Percentiles rank a stretch among this genome's conserved stretches.
Evolutionary conservation across 1,284 basidiomycete species (phyloP).

Genomic region (Earliella scabrosa): DNA sequence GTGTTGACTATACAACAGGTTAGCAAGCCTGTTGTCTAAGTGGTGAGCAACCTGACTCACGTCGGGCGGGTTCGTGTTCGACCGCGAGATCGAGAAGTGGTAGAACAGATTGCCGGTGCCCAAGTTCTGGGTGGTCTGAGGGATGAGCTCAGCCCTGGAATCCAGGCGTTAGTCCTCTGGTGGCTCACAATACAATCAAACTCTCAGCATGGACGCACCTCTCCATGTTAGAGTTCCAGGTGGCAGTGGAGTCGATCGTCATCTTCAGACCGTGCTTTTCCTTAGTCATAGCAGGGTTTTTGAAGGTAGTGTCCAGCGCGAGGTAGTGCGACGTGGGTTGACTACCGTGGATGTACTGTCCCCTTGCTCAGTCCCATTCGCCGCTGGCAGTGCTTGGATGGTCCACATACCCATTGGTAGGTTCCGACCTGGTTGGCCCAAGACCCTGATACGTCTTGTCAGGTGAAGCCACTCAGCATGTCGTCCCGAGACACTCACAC

Average conservation of each 20-base stretch:
- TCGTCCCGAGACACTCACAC: too few relatives aligned
- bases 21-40: not conserved
- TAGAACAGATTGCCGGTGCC: slow-evolving; percentile 66
- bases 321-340: slow-evolving; percentile 59
- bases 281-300: slow-evolving; percentile 61
- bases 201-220: slow-evolving; percentile 20
- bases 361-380: not conserved
- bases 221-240: slow-evolving; percentile 55
- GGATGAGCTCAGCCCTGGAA: slow-evolving; percentile 57
- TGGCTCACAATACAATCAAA: too few relatives aligned
- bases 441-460: slow-evolving; percentile 45
- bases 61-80: slow-evolving; percentile 54
- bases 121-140: slow-evolving; percentile 60
- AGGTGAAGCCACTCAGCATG: too few relatives aligned
- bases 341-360: slow-evolving; percentile 66
- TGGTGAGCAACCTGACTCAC: slow-evolving; percentile 36
- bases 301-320: slow-evolving; percentile 53
- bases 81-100: slow-evolving; percentile 62
- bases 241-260: slow-evolving; percentile 56
- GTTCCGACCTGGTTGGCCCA: slow-evolving; percentile 59
- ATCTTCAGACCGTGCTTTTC: slow-evolving; percentile 59
- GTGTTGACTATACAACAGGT: slow-evolving; percentile 39
- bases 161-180: too few relatives aligned
- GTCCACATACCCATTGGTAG: slow-evolving; percentile 63
- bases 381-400: not conserved